These are phyloP conservation scores for Septoria petroselini DNA, from an alignment of 2,329 filamentous ascomycete genomes.

Conservation along the genomic window DNA sequence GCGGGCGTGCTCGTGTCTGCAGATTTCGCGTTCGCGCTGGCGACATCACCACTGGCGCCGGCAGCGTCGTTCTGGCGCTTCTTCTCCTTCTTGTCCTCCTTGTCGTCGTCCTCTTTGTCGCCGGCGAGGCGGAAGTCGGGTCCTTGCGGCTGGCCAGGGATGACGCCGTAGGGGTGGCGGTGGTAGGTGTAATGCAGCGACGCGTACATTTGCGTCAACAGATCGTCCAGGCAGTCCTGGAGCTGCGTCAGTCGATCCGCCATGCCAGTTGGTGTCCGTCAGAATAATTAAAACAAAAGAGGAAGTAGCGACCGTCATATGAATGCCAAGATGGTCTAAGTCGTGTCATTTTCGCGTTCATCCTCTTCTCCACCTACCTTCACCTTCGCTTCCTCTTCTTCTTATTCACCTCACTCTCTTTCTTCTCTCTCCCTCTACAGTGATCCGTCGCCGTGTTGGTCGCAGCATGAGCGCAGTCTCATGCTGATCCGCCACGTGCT, in stretches of 20 bases:
- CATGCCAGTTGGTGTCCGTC: no score
- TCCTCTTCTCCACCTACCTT: not conserved
- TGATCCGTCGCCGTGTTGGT: no score
- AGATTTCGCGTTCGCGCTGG: constrained; percentile 6
- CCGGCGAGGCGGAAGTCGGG: constrained; percentile 20
- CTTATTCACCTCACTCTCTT: no score
- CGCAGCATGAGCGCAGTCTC: constrained; percentile 22
- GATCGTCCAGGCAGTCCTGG: constrained; percentile 78
- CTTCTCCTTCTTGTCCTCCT: constrained; percentile 10
- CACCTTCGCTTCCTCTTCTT: constrained; percentile 7
- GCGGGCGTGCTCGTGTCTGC: constrained; percentile 48
- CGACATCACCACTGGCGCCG: constrained; percentile 24
- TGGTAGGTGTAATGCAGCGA: constrained; percentile 46
- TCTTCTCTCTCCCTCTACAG: no score
- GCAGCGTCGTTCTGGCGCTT: constrained; percentile 12
- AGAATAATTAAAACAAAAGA: no score
- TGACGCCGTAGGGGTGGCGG: constrained; percentile 43
- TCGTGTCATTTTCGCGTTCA: constrained; percentile 6
- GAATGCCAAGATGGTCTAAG: constrained; percentile 1
- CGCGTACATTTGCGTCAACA: constrained; percentile 50
- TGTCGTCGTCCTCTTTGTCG: constrained; percentile 11
- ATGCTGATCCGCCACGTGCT: constrained; percentile 22
- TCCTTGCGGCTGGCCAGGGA: constrained; percentile 42
- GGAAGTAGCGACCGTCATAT: no score
- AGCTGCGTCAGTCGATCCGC: constrained; percentile 73